Percentiles rank a stretch among this genome's conserved stretches.
Conservation (phyloP, 2,329 filamentous ascomycete species). For the Calonectria pteridis region DNA sequence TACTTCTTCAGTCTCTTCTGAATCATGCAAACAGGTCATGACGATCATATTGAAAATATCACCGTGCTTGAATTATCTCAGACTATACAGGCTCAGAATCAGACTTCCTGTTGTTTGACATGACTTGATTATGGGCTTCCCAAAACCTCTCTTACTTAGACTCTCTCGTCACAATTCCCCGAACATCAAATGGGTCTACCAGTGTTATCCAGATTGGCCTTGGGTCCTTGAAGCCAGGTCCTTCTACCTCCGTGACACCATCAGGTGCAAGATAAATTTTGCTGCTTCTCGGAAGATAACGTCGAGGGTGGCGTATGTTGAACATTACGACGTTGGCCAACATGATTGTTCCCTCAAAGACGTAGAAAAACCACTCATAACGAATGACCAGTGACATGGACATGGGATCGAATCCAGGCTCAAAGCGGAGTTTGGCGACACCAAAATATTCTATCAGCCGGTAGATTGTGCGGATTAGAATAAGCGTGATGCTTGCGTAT, state of each 20-base stretch:
- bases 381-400: slow-evolving; percentile 60
- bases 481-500: slow-evolving; percentile 62
- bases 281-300: slow-evolving; percentile 61
- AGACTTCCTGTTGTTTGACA: slow-evolving; percentile 8
- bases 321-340: slow-evolving; percentile 62
- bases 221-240: slow-evolving; percentile 62
- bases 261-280: slow-evolving; percentile 64
- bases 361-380: slow-evolving; percentile 71
- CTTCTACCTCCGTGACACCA: slow-evolving; percentile 61
- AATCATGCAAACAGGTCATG: not conserved
- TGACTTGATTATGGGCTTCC: slow-evolving; percentile 41
- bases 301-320: slow-evolving; percentile 64
- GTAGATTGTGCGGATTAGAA: slow-evolving; percentile 67
- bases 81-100: slow-evolving; percentile 19
- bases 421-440: slow-evolving; percentile 55
- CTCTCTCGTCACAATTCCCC: slow-evolving; percentile 49
- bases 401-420: slow-evolving; percentile 52
- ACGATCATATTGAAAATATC: too few relatives aligned
- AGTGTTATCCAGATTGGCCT: slow-evolving; percentile 58
- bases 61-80: too few relatives aligned
- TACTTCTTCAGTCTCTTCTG: not conserved
- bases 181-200: slow-evolving; percentile 56
- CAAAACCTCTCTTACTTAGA: slow-evolving; percentile 52
- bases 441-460: slow-evolving; percentile 71
- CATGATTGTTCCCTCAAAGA: slow-evolving; percentile 69